Base-by-base conservation (phyloP, 176 grass and related monocot genomes). In the Eleusine coracana region DNA sequence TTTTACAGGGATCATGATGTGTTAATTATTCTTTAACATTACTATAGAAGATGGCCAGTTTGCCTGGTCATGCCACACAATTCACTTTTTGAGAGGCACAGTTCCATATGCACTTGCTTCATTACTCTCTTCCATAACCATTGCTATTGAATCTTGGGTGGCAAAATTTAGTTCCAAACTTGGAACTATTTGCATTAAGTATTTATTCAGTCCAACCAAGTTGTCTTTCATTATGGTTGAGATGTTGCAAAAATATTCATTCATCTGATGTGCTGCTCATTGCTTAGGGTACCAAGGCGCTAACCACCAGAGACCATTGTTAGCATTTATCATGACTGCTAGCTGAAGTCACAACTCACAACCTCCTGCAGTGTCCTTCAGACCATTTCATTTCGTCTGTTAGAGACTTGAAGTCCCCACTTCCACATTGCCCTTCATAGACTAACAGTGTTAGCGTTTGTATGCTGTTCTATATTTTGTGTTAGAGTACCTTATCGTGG, bases 401-500 rank as follows among this genome's bases (percentile, higher is more conserved):
- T 77, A 82, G 21, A 81, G 52, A 78, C 4, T 25, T 77, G 76
- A 14, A 75, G 41, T 51, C 31, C 21, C 12, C 42, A 70, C 29
- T 64, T 42, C 5, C 28, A 63, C 70, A n/a, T 68, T 81, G 6
- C 21, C 36, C 34, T 50, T 85, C 66, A 9, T 36, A 62, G 21
- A n/a, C 2, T 25, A 5, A 67, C 27, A 37, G 18, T 28, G 10
- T 10, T 60, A 56, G 18, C 7, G 45, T 10, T 29, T 48, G 18
- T 67, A 23, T 52, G 46, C 10, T 72, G 11, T 44, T 73, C 60
- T 74, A 60, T 74, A 16, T 9, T 37, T 74, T 16, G 41, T 56
- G 48, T 59, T 49, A 73, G 11, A 56, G 65, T 40, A 46, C 42
- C 49, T 56, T 8, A 2, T 0, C 2, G 18, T 80, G 44, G 25